A percentile compares a stretch with the other conserved stretches of the same genome.
Conservation (phyloP, 768 basidiomycete species). For the Auriculariales sp. region DNA sequence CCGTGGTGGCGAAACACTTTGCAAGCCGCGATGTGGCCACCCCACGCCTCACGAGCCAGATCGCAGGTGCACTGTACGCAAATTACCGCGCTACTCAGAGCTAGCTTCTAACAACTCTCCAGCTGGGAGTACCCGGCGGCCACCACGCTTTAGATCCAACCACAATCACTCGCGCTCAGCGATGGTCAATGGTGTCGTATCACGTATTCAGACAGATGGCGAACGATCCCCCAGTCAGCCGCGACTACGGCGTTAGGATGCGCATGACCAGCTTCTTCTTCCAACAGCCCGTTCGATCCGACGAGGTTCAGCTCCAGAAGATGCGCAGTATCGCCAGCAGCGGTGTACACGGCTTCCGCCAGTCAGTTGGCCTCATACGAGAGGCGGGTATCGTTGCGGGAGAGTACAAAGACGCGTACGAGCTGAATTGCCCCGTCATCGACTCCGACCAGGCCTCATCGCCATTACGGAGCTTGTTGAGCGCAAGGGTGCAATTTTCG, state of each 20-base stretch:
- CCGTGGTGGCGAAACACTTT: constrained; percentile 18
- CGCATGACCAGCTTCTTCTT: constrained; percentile 22
- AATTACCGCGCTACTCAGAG: too few relatives aligned
- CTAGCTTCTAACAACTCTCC: too few relatives aligned
- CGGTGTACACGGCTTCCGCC: constrained; percentile 17
- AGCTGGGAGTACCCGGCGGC: constrained; percentile 26
- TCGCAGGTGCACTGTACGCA: too few relatives aligned
- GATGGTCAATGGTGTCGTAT: constrained; percentile 24
- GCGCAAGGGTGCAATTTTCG: constrained; percentile 17
- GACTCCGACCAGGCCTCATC: constrained; percentile 23
- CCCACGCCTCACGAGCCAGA: background rate
- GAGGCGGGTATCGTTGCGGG: constrained; percentile 16
- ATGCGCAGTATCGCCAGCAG: constrained; percentile 17
- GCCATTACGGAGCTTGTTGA: constrained; percentile 17
- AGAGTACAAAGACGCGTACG: constrained; percentile 25
- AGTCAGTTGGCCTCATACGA: too few relatives aligned
- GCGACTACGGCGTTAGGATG: constrained; percentile 19
- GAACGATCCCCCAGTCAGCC: constrained; percentile 9
- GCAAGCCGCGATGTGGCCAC: constrained; percentile 2
- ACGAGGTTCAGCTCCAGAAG: constrained; percentile 16
- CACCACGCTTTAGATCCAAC: constrained; percentile 23
- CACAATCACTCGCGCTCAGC: too few relatives aligned
- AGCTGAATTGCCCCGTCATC: constrained; percentile 19
- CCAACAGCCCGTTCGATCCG: constrained; percentile 13
- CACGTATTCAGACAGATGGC: constrained; percentile 15